phyloP scores from a whole-genome alignment of 2,329 filamentous ascomycete genomes.

The Coniochaeta prunicola region DNA sequence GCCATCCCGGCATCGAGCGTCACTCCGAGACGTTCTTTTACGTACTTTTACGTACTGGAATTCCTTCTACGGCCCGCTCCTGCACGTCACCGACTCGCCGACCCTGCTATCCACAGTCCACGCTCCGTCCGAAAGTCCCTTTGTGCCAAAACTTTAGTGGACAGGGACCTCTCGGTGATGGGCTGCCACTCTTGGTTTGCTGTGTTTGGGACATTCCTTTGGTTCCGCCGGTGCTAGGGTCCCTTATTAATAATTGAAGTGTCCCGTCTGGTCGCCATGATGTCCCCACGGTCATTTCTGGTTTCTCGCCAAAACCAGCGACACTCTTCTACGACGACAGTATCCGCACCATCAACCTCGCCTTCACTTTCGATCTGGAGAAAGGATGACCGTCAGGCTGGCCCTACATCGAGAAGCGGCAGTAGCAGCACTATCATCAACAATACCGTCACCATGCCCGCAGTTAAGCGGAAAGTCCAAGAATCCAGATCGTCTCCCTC shows the following conservation, averaged over 20 bases:
- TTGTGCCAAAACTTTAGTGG: not conserved
- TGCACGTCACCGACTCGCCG: constrained; percentile 6
- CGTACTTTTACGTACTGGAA: constrained; percentile 24
- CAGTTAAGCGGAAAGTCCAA: constrained; percentile 9
- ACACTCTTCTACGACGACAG: not conserved
- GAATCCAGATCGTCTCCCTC: constrained; percentile 15
- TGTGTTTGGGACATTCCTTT: constrained; percentile 5
- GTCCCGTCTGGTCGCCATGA: constrained; percentile 22
- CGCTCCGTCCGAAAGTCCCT: not conserved
- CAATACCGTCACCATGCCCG: constrained; percentile 10
- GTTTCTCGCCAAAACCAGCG: constrained; percentile 23
- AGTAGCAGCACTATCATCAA: constrained; percentile 12
- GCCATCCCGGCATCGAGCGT: constrained; percentile 1
- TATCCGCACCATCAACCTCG: constrained; percentile 4
- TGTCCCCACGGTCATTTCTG: constrained; percentile 32
- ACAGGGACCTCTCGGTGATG: constrained; percentile 11
- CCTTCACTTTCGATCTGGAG: constrained; percentile 10
- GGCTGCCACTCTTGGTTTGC: constrained; percentile 9
- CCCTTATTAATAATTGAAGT: constrained; percentile 14
- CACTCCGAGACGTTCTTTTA: constrained; percentile 13
- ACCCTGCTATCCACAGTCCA: not conserved
- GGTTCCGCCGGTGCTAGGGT: constrained; percentile 1
- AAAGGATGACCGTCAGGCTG: constrained; percentile 21
- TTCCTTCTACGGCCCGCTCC: constrained; percentile 5
- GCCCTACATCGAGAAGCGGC: constrained; percentile 12